These are phyloP conservation scores for Acer campestre DNA, from an alignment of 345 rosid species.

Conservation along the genomic window DNA sequence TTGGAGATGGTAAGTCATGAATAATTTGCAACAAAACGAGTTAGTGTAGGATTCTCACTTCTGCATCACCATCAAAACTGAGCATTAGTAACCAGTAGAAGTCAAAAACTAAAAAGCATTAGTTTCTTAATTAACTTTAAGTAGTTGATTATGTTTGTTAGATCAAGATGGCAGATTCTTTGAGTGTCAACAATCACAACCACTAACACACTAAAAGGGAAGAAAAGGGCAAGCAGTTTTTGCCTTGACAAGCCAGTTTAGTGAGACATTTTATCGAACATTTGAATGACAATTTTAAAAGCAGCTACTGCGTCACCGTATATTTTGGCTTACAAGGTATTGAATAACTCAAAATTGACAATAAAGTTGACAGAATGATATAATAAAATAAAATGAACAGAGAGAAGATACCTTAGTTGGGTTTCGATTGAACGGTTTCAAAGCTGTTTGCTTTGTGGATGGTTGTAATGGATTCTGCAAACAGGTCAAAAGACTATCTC, in stretches of 20 bases:
- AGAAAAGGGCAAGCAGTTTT: background rate
- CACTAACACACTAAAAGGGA: background rate
- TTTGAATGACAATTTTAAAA: background rate
- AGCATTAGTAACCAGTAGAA: background rate
- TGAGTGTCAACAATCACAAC: background rate
- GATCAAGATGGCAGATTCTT: too few species aligned
- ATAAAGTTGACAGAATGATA: too few species aligned
- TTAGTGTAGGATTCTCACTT: background rate
- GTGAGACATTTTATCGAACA: background rate
- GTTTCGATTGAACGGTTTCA: background rate
- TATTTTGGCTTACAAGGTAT: background rate
- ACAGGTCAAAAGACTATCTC: too few species aligned
- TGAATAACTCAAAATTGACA: background rate
- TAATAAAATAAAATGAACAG: too few species aligned
- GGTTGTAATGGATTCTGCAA: too few species aligned
- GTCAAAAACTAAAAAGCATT: background rate
- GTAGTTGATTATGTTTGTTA: background rate
- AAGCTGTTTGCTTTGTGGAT: background rate
- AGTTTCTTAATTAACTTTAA: background rate
- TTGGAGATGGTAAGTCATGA: conserved; percentile 36
- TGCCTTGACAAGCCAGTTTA: background rate
- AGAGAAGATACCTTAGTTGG: background rate
- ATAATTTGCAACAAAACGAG: background rate
- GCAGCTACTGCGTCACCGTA: background rate
- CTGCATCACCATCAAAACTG: conserved; percentile 23